Percentiles rank a stretch among this genome's conserved stretches.
Evolutionary conservation across 345 rosid species (phyloP).

Genomic region (Laguncularia racemosa): DNA sequence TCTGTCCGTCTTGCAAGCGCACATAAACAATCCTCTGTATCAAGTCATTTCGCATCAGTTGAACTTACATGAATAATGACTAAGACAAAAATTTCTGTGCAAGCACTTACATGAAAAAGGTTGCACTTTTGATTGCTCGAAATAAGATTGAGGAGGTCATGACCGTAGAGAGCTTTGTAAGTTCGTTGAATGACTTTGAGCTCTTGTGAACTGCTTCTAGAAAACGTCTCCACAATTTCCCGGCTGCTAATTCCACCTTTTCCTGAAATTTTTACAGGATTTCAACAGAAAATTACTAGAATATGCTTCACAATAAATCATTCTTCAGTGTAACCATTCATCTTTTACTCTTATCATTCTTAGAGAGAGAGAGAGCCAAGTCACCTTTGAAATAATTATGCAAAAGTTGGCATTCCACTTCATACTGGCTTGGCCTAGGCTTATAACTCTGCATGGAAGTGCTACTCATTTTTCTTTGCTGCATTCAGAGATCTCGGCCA

Average conservation of each 20-base stretch:
- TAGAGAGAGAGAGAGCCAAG: neutral
- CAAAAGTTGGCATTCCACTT: slow-evolving; percentile 14
- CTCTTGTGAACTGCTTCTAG: slow-evolving; percentile 9
- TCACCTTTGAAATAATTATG: slow-evolving; percentile 16
- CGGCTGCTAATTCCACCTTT: slow-evolving; percentile 8
- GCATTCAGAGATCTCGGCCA: neutral
- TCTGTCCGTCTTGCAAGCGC: slow-evolving; percentile 14
- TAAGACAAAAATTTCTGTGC: no score
- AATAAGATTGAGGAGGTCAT: slow-evolving; percentile 15
- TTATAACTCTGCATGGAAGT: slow-evolving; percentile 2
- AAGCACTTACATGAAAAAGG: slow-evolving; percentile 15
- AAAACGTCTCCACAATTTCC: slow-evolving; percentile 14
- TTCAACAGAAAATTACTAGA: no score
- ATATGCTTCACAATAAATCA: no score
- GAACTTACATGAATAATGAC: neutral
- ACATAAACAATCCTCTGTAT: slow-evolving; percentile 21
- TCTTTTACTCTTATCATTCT: no score
- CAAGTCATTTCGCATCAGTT: neutral
- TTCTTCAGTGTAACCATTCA: no score
- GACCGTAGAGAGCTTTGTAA: slow-evolving; percentile 11
- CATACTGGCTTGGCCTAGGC: slow-evolving; percentile 3
- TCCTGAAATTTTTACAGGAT: slow-evolving; percentile 3
- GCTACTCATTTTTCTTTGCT: slow-evolving; percentile 9
- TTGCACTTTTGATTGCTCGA: slow-evolving; percentile 10
- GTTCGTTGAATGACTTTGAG: slow-evolving; percentile 11